phyloP scores from a whole-genome alignment of 78 protist species.

The Monosiga brevicollis region DNA sequence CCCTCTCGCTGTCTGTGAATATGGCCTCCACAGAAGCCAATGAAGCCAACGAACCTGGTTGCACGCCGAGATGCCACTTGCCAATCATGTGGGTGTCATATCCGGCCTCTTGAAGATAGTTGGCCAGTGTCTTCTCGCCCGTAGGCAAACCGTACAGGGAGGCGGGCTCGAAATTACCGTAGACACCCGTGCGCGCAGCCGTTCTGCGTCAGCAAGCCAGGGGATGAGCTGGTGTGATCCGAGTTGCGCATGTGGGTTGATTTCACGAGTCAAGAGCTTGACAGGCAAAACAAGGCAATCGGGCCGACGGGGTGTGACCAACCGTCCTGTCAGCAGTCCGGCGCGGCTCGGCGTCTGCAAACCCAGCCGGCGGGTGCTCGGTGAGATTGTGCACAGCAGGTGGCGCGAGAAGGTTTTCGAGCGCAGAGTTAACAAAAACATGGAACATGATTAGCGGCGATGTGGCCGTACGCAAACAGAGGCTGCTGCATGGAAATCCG shows the following conservation, averaged over 20 bases:
- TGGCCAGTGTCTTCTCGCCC: neutral
- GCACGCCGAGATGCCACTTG: conserved; percentile 6
- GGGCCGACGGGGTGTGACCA: no score
- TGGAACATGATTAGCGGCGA: neutral
- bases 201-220: neutral
- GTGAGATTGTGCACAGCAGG: neutral
- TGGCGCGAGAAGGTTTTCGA: neutral
- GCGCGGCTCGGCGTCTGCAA: conserved; percentile 1
- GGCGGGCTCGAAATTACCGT: neutral
- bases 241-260: no score
- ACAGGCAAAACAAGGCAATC: no score
- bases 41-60: neutral
- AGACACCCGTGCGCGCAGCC: neutral
- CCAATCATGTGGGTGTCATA: neutral
- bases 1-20: no score
- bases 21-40: neutral
- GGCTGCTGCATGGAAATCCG: no score
- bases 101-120: neutral
- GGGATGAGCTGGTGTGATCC: neutral
- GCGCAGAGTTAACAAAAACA: neutral
- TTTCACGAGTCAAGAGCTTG: no score
- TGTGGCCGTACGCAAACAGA: neutral
- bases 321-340: neutral
- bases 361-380: neutral
- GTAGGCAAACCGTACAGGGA: neutral